Evolutionary conservation across 345 rosid species (phyloP).

Genomic region (Brassica juncea): DNA sequence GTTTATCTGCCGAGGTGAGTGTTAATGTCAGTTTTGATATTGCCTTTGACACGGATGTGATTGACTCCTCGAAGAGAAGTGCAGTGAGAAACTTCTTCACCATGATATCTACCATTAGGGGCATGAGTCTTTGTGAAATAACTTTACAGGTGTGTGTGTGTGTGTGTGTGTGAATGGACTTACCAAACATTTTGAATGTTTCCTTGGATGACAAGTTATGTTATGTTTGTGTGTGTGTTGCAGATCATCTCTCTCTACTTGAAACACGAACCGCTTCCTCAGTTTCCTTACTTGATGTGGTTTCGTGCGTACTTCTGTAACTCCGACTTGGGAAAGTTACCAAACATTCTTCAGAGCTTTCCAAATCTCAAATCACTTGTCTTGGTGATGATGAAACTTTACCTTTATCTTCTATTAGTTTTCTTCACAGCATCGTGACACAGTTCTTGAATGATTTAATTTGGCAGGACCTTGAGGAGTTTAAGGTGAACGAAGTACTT

Average conservation of each 20-base stretch:
- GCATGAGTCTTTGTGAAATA: background rate
- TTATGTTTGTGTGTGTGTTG: background rate
- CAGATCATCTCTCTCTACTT: background rate
- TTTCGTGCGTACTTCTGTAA: background rate
- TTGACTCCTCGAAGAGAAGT: background rate
- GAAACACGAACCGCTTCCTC: background rate
- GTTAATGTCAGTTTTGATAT: background rate
- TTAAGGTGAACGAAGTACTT: background rate
- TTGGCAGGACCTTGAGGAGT: background rate
- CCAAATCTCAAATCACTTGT: background rate
- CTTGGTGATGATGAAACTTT: conserved; percentile 2
- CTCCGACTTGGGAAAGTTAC: background rate
- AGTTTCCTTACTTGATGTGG: background rate
- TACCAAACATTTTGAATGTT: too few species aligned
- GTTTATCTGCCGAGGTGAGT: background rate
- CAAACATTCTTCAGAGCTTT: background rate
- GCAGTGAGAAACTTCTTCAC: background rate
- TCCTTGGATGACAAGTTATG: too few species aligned
- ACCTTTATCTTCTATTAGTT: background rate
- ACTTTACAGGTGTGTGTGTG: background rate
- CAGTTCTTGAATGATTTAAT: background rate
- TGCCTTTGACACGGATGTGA: background rate
- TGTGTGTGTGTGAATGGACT: too few species aligned
- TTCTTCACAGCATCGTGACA: background rate
- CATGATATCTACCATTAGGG: background rate